Conservation (phyloP, 2,329 filamentous ascomycete genomes). For the Parastagonospora nodorum region DNA sequence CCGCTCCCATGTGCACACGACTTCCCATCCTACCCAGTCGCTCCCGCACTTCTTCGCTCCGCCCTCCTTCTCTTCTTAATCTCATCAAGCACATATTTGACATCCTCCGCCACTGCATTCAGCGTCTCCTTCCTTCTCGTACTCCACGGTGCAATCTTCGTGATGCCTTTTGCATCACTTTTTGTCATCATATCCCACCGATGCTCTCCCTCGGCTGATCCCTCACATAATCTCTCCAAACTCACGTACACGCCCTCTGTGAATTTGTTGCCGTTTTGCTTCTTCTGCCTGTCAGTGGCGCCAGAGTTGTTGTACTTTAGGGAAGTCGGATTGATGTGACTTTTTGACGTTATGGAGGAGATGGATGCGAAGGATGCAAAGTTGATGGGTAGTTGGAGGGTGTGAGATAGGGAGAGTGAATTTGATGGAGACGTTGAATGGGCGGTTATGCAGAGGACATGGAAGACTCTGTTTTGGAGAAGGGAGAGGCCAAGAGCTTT, state of each 20-base stretch:
- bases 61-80: slow-evolving; percentile 15
- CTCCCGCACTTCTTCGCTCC: too few species aligned
- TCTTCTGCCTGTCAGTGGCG: slow-evolving; percentile 27
- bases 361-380: slow-evolving; percentile 49
- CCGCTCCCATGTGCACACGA: too few species aligned
- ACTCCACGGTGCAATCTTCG: slow-evolving; percentile 58
- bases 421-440: slow-evolving; percentile 28
- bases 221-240: slow-evolving; percentile 56
- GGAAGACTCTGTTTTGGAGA: slow-evolving; percentile 69
- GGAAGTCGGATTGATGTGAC: slow-evolving; percentile 10
- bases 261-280: slow-evolving; percentile 52
- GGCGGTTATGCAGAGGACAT: slow-evolving; percentile 65
- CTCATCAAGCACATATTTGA: slow-evolving; percentile 19
- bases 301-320: slow-evolving; percentile 1
- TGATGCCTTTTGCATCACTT: slow-evolving; percentile 67
- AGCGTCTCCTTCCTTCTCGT: slow-evolving; percentile 16
- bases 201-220: slow-evolving; percentile 4
- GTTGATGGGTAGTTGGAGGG: slow-evolving; percentile 58
- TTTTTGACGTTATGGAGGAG: slow-evolving; percentile 15
- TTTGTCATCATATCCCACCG: slow-evolving; percentile 82
- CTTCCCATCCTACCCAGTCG: not conserved
- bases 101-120: slow-evolving; percentile 22
- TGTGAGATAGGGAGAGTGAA: slow-evolving; percentile 49
- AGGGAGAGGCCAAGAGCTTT: slow-evolving; percentile 45
- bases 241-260: slow-evolving; percentile 67